Base-by-base conservation (phyloP, 148 eudicot genomes). In the Dianthus caryophyllus region DNA sequence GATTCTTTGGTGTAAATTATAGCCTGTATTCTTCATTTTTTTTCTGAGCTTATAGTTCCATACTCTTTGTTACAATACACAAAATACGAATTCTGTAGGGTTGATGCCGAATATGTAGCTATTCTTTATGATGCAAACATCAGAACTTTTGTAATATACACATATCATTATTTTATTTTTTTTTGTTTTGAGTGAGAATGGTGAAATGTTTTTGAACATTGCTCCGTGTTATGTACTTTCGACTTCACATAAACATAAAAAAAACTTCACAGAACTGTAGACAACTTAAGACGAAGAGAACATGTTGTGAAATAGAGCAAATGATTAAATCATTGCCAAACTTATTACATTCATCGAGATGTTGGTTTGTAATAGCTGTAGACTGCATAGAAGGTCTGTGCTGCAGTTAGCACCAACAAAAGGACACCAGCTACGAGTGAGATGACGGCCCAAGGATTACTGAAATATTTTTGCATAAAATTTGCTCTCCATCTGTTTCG, bases 401-500 rank as follows among this genome's bases (percentile, higher is more conserved):
- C 5, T 6, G 43, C 66, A 41, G 69, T 75, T 24, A 75, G 68
- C 15, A 74, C 6, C 64, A 75, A 44, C 33, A 75, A 20, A 46
- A 69, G 16, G 66, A 60, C 1, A 60, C 57, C 73, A 61, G 49
- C 66, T 14, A 30, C 36, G 4, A 48, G 58, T 61, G 78, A 75
- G 14, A 75, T 52, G 50, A 64, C 44, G 52, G 68, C 64, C 78
- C 78, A 75, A 53, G 73, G 78, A 63, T 74, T 75, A 31, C 30
- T 52, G 52, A 75, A 53, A 69, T 75, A 69, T 46, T 46, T 61
- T 22, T 69, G 63, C 38, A 54, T 16, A 36, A 75, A 55, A 46
- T 39, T 75, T 61, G 78, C 78, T 24, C 69, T 48, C 78, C 78
- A 75, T 61, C 30, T 55, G 47, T 74, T 59, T 63, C 67, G 47